Conservation (phyloP, 441 rosid species). For the Erodium texanum region DNA sequence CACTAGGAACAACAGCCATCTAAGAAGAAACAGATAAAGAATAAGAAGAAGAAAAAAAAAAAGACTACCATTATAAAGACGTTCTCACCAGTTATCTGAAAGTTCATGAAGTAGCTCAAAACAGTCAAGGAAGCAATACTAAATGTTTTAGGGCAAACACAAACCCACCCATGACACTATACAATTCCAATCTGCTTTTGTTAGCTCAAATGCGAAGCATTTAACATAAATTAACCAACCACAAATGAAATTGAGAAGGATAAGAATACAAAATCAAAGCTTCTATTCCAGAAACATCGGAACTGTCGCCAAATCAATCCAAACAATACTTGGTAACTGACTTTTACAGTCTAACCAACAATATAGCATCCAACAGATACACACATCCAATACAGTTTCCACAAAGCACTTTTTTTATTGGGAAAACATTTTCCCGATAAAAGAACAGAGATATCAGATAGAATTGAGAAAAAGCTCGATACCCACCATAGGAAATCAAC, state of each 20-base stretch:
- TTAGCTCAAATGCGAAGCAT: neutral
- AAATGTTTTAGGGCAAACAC: too few species aligned
- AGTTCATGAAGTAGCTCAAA: neutral
- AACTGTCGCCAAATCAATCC: neutral
- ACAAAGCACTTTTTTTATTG: neutral
- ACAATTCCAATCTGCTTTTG: neutral
- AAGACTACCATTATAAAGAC: neutral
- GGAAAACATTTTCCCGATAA: neutral
- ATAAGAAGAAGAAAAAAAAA: neutral
- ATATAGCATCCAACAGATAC: neutral
- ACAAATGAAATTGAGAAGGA: neutral
- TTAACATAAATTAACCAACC: neutral
- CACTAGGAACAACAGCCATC: slow-evolving; percentile 75
- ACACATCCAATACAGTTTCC: neutral
- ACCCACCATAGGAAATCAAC: neutral
- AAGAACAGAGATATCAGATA: neutral
- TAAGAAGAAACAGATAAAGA: neutral
- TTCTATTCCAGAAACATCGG: neutral
- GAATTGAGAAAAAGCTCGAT: neutral
- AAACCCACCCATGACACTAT: neutral
- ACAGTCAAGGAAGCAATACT: neutral
- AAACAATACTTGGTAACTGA: too few species aligned
- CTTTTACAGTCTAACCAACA: too few species aligned
- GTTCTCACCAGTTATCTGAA: neutral
- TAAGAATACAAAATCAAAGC: neutral